These are phyloP conservation scores for Phytophthora sojae DNA, from an alignment of 352 stramenopile species.

Conservation along the genomic window DNA sequence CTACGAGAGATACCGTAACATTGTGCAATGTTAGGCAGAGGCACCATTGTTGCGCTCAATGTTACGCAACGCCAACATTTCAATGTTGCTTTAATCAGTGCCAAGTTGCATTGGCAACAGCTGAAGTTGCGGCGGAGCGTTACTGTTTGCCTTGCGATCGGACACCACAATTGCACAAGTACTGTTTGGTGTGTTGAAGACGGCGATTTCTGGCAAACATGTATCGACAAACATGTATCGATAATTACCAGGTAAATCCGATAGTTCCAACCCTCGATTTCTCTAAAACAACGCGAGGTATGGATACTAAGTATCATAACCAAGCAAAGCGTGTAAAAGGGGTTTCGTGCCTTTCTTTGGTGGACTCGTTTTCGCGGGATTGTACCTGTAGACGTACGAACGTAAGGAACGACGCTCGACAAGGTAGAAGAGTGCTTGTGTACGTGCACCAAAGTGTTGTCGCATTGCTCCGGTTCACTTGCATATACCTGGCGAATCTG, in stretches of 20 bases:
- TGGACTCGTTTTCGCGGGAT: constrained; percentile 11
- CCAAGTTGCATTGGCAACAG: background rate
- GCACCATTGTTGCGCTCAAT: no score
- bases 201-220: background rate
- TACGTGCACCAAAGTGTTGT: constrained; percentile 2
- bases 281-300: background rate
- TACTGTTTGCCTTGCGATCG: background rate
- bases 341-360: background rate
- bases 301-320: background rate
- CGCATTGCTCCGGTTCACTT: constrained; percentile 4
- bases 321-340: background rate
- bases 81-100: no score
- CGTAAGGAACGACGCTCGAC: background rate
- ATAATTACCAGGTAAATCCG: no score
- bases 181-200: no score
- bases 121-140: background rate
- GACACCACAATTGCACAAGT: background rate
- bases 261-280: background rate
- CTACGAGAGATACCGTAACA: no score
- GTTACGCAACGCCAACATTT: no score
- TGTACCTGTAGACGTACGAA: constrained; percentile 5
- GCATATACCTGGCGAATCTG: background rate
- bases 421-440: constrained; percentile 19
- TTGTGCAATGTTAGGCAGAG: no score
- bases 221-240: background rate